These are phyloP conservation scores for Westerdykella aurantiaca DNA, from an alignment of 2,329 filamentous ascomycete species.

Conservation along the genomic window DNA sequence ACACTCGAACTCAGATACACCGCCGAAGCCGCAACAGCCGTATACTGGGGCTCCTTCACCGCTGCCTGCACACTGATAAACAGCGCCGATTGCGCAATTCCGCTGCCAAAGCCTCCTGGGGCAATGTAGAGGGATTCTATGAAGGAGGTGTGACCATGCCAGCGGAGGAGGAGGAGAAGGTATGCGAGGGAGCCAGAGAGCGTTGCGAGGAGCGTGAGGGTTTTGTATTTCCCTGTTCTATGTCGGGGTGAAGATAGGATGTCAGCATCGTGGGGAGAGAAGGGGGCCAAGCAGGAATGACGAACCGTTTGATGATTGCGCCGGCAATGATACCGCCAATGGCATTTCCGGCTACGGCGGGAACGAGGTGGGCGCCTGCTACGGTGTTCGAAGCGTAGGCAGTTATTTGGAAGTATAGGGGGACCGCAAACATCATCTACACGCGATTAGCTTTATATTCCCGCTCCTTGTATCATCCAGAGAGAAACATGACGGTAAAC, in stretches of 20 bases:
- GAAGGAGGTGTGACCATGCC: conserved; percentile 25
- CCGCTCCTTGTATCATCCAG: too few relatives aligned
- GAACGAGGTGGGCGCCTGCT: conserved; percentile 58
- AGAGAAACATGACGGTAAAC: background rate
- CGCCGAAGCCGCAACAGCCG: conserved; percentile 17
- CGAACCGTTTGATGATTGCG: conserved; percentile 10
- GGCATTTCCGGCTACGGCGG: conserved; percentile 62
- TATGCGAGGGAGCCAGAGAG: conserved; percentile 16
- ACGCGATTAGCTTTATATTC: background rate
- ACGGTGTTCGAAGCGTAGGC: conserved; percentile 51
- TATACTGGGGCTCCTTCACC: conserved; percentile 11
- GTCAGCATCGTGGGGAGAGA: too few relatives aligned
- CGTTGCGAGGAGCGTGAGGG: conserved; percentile 14
- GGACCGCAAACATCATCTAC: conserved; percentile 59
- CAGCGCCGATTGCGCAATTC: conserved; percentile 18
- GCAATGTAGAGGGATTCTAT: conserved; percentile 24
- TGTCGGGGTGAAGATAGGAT: too few relatives aligned
- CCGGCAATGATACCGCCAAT: conserved; percentile 58
- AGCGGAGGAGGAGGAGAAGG: conserved; percentile 20
- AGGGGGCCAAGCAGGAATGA: background rate
- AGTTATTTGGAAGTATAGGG: conserved; percentile 65
- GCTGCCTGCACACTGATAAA: conserved; percentile 24
- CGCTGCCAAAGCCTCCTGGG: conserved; percentile 24
- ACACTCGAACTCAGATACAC: conserved; percentile 16
- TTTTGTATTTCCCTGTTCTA: conserved; percentile 24